Percentiles rank a stretch among this genome's conserved stretches.
Conservation (phyloP, 2,329 filamentous ascomycete species). For the Trichoderma sp. region DNA sequence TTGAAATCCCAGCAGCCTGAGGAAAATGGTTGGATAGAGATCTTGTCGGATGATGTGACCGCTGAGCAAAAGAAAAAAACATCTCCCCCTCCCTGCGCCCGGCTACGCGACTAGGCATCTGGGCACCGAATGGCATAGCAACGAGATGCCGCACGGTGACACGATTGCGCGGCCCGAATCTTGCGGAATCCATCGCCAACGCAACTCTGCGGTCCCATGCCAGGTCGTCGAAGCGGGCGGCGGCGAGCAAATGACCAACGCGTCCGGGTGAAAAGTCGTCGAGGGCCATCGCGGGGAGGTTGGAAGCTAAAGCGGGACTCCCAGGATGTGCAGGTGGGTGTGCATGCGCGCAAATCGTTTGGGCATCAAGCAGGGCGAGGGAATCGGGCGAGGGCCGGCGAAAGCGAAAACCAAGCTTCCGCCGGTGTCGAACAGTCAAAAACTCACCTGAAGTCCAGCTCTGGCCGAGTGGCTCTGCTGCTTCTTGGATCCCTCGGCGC, state of each 20-base stretch:
- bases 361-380: constrained; percentile 18
- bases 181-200: background rate
- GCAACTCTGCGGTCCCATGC: background rate
- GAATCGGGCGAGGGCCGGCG: background rate
- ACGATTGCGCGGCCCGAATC: constrained; percentile 15
- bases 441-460: constrained; percentile 88
- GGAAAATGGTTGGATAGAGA: background rate
- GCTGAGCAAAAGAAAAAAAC: background rate
- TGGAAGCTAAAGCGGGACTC: constrained; percentile 19
- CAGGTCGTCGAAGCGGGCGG: background rate
- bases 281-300: constrained; percentile 20
- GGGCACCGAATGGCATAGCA: background rate
- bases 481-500: constrained; percentile 71
- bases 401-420: background rate
- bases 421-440: background rate
- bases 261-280: constrained; percentile 13
- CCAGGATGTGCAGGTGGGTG: constrained; percentile 20
- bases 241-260: constrained; percentile 5
- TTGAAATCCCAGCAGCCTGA: background rate
- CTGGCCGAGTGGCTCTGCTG: constrained; percentile 94
- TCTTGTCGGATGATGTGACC: background rate
- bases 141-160: constrained; percentile 4
- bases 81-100: constrained; percentile 5
- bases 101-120: constrained; percentile 17
- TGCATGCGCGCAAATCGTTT: constrained; percentile 24